Evolutionary conservation across 2,329 filamentous ascomycete species (phyloP), one percentile per base, ranked within the genome.

Genomic region (Fusarium tuaranense): DNA sequence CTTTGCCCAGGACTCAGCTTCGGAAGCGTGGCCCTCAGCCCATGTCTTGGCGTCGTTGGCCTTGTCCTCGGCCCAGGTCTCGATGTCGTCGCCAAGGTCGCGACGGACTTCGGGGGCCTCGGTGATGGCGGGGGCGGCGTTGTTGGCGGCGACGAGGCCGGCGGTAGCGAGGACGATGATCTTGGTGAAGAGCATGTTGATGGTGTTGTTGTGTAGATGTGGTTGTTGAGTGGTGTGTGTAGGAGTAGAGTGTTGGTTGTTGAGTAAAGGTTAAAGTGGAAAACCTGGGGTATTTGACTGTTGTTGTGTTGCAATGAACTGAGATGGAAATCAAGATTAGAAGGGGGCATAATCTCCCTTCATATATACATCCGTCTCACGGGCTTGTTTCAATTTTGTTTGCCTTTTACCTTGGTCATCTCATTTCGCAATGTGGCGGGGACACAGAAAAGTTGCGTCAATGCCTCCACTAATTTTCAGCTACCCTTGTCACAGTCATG

Each of bases 161-260:
- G 76, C 78, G 20, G 67, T 30, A 16, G 78, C 60, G 55, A 79
- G 65, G 14, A 79, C 55, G 20, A 69, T 53, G 70, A 78, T 32
- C 69, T 79, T 78, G 58, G 69, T 67, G 76, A 75, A 78, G 38
- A 57, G 78, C 78, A 79, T 79, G 22, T 8, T 74, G 63, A 66
- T 61, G 22, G n/a, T 27, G 39, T 63, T 20, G 25, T 57, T 36
- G 60, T 22, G 32, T 13, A 36, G 34, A 36, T 68, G 67, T 58
- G 27, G 44, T 61, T 25, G 30, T 61, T 41, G 14, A 48, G 34
- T 62, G 46, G 41, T 27, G 18, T 22, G 20, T 51, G 41, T 30
- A 16, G 25, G 4, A 44, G 46, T 59, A 25, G 13, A 34, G 41
- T 14, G 41, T 14, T 62, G 32, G 25, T 59, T 34, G 7, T 38